phyloP scores from a whole-genome alignment of 108 stramenopile genomes.

The Nitzschia inconspicua region DNA sequence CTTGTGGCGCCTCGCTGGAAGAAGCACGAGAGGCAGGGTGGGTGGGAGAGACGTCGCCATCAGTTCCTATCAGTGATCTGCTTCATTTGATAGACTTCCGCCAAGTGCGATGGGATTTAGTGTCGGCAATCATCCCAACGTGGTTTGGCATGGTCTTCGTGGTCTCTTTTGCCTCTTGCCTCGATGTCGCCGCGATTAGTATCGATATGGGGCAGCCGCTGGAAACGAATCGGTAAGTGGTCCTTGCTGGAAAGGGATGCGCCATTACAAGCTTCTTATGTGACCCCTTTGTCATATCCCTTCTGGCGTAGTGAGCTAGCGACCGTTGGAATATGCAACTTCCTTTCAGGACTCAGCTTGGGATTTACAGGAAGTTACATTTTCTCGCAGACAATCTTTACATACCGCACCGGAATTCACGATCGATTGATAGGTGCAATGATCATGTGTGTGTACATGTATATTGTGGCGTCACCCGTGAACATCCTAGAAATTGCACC shows the following conservation, averaged over 20 bases:
- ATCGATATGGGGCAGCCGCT: constrained; percentile 91
- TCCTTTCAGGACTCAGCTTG: constrained; percentile 49
- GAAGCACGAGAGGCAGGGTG: constrained; percentile 76
- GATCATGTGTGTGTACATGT: constrained; percentile 62
- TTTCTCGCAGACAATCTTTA: constrained; percentile 98
- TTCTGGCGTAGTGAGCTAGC: constrained; percentile 59
- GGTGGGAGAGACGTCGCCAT: constrained; percentile 72
- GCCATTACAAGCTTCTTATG: neutral
- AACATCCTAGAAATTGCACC: constrained; percentile 83
- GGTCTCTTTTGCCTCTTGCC: constrained; percentile 93
- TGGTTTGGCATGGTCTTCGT: constrained; percentile 97
- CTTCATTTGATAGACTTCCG: constrained; percentile 67
- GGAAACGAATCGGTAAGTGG: constrained; percentile 66
- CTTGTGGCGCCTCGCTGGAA: constrained; percentile 43
- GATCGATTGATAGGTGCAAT: constrained; percentile 73
- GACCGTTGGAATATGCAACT: constrained; percentile 92
- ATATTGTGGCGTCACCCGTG: constrained; percentile 65
- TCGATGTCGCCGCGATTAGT: constrained; percentile 92
- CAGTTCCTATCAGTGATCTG: constrained; percentile 66
- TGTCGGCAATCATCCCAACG: constrained; percentile 60
- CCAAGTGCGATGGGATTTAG: constrained; percentile 74
- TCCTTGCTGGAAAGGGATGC: neutral
- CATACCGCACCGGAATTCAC: constrained; percentile 85
- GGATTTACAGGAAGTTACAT: constrained; percentile 96
- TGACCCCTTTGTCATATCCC: no score